These are phyloP conservation scores for Furcasterigmium furcatum DNA, from an alignment of 2,329 filamentous ascomycete genomes.

Conservation along the genomic window DNA sequence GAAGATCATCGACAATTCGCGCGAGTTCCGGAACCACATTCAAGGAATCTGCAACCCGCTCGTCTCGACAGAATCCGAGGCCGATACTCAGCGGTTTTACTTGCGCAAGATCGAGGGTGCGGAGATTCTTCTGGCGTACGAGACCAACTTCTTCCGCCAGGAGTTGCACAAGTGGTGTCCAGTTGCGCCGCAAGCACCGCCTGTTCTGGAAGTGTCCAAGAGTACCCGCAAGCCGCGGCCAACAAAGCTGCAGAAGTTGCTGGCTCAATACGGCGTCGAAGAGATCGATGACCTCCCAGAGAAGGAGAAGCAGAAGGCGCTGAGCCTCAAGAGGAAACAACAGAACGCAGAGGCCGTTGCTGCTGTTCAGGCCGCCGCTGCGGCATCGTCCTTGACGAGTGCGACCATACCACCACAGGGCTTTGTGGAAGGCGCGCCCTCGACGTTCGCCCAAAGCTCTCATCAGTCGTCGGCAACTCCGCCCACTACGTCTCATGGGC, in stretches of 20 bases:
- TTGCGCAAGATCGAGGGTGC: constrained; percentile 96
- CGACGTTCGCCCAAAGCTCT: constrained; percentile 8
- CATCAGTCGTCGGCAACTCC: constrained; percentile 13
- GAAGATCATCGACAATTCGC: constrained; percentile 83
- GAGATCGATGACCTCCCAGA: constrained; percentile 89
- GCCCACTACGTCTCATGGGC: background rate
- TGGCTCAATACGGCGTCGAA: constrained; percentile 83
- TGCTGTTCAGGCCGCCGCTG: constrained; percentile 23
- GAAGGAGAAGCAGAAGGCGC: constrained; percentile 74
- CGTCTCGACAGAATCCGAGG: constrained; percentile 78
- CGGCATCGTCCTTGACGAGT: constrained; percentile 7
- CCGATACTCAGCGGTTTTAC: constrained; percentile 89
- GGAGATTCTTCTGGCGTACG: constrained; percentile 83
- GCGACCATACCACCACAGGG: constrained; percentile 6
- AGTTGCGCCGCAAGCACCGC: constrained; percentile 81
- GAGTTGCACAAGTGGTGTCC: constrained; percentile 94
- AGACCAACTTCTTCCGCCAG: constrained; percentile 97
- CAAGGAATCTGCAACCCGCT: constrained; percentile 76
- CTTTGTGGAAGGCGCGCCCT: constrained; percentile 5
- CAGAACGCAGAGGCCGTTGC: constrained; percentile 53
- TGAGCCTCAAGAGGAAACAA: constrained; percentile 70
- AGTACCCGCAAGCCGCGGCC: constrained; percentile 94
- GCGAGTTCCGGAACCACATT: constrained; percentile 80
- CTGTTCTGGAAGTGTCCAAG: constrained; percentile 79
- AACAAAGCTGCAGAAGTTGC: constrained; percentile 94